Base-by-base conservation (phyloP, 2,329 filamentous ascomycete species). In the Amauroascus niger region DNA sequence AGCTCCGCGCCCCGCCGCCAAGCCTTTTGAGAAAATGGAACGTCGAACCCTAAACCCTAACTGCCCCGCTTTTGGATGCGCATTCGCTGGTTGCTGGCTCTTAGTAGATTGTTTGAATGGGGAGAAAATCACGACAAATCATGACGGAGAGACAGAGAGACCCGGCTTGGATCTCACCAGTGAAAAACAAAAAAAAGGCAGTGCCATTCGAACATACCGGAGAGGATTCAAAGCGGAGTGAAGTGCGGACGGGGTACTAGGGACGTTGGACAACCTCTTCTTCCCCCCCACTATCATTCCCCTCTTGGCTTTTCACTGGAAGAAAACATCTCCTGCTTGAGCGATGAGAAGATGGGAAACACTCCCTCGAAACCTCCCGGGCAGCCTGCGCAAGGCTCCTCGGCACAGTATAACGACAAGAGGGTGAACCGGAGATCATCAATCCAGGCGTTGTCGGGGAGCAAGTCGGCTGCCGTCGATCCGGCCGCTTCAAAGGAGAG, bases 301-400 rank as follows among this genome's bases (percentile, higher is more conserved):
- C 9, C 26, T 30, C 5, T 30, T 30, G 26, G 35, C 14, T 35
- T 6, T 32, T 14, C 35, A 18, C 14, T 39, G 35, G 35, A 6
- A 6, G 14, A 18, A 39, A n/a, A 18, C 6, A 44, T 49, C 43
- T n/a, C n/a, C n/a, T n/a, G 37, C 32, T 22, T 33, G 30, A 37
- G 46, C 43, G 32, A 49, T 41, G 50, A 44, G 39, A 64, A 63
- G 58, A 76, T 76, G 74, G 74, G 74, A 60, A 75, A 75, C 64
- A 72, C 69, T 64, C 70, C 72, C 63, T 75, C 71, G 59, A 75
- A 74, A 62, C 61, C 67, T 57, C 67, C 68, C 51, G 60, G 62
- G 54, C 64, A 64, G 58, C 65, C 67, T 53, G 60, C 58, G 51
- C 62, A 63, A 54, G 63, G 60, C 26, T 44, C 52, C 60, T 52